Evolutionary conservation across 2,329 filamentous ascomycete species (phyloP), one percentile per base, ranked within the genome.

Genomic region (Alternaria atra): DNA sequence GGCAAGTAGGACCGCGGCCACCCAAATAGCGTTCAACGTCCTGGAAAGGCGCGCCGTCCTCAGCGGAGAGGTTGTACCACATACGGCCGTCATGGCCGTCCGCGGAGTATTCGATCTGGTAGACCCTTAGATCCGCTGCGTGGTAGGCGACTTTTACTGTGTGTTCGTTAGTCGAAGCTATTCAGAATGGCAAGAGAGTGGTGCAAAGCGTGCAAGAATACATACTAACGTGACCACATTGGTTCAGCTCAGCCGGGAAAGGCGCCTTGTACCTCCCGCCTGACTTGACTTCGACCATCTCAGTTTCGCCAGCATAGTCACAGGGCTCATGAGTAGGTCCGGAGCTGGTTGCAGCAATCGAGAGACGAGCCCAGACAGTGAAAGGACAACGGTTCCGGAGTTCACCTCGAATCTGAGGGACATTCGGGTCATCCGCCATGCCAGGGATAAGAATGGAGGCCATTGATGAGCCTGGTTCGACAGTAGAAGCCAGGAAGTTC

Each of bases 41-140:
- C 13, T 46, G 37, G 23, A 58, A 53, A 6, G 40, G 55, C n/a
- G 47, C 40, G 32, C 40, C 55, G 30, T 58, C 47, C 12, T 58
- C 55, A 15, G 39, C 39, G 10, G 48, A 53, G 25, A 58, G 55
- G 9, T 58, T 58, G 17, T 58, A 53, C 55, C 55, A 58, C 44
- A 58, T 44, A 12, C 37, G 40, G 17, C 40, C 17, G 17, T 32
- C 17, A 30, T 52, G 55, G 6, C 12, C 10, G 32, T 58, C 48
- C n/a, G 40, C 10, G 12, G 54, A 56, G 32, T 58, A 58, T 20
- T 58, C 55, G 40, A 53, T 42, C 13, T 58, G 55, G 48, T 53
- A 58, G 40, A 53, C 55, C 5, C 30, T 23, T 17, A 4, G 37
- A 25, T 53, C 39, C 32, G 17, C 29, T 25, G 39, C 12, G 17